Conservation (phyloP, 768 basidiomycete species). For the Gymnopilus dilepis region DNA sequence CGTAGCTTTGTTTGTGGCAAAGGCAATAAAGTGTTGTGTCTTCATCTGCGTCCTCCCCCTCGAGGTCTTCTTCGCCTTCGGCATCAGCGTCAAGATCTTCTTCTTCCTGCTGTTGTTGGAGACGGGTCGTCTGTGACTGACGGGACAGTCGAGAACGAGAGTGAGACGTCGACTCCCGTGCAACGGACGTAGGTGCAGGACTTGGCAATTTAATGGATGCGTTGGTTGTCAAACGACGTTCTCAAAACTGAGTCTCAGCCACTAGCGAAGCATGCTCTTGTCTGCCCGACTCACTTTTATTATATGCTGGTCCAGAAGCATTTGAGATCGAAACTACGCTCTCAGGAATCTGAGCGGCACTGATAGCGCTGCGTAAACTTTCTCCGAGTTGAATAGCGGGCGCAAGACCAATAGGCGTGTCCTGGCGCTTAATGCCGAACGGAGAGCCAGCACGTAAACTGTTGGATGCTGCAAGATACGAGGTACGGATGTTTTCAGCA, state of each 20-base stretch:
- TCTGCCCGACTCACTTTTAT: constrained; percentile 34
- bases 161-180: constrained; percentile 26
- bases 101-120: constrained; percentile 34
- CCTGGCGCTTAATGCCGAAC: constrained; percentile 24
- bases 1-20: constrained; percentile 45
- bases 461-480: constrained; percentile 16
- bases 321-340: constrained; percentile 20
- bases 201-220: constrained; percentile 45
- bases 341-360: constrained; percentile 6
- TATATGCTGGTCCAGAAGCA: constrained; percentile 30
- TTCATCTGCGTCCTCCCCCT: constrained; percentile 44
- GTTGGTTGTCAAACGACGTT: constrained; percentile 39
- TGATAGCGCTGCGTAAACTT: constrained; percentile 37
- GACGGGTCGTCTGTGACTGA: constrained; percentile 32
- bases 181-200: constrained; percentile 32
- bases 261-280: too few species aligned
- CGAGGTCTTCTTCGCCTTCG: constrained; percentile 43
- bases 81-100: constrained; percentile 44
- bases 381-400: constrained; percentile 38
- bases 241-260: constrained; percentile 25
- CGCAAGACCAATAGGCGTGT: constrained; percentile 25
- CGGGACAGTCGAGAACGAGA: constrained; percentile 43
- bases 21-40: constrained; percentile 46
- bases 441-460: constrained; percentile 22
- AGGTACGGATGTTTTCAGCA: constrained; percentile 27